Base-by-base conservation (phyloP, 2,329 filamentous ascomycete genomes). In the Ophiocordyceps unilateralis region DNA sequence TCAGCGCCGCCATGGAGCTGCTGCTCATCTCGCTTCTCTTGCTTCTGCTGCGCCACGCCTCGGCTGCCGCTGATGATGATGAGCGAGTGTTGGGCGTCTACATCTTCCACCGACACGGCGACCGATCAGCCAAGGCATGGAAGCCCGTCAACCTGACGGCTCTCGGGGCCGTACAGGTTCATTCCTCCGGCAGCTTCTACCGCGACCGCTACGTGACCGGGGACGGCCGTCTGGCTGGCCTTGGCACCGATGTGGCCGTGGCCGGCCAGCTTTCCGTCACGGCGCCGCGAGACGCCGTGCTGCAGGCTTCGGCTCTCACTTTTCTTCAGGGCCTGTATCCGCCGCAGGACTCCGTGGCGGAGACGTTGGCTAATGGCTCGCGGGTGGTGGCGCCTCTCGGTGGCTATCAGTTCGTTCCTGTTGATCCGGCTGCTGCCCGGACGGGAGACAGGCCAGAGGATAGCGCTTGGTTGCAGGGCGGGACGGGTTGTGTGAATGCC, bases 261-360 rank as follows among this genome's bases (percentile, higher is more conserved):
- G 65, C 78, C 19, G 71, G 72, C 2, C 85, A 94, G 64, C 66
- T 95, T 50, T 69, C 67, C 44, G 76, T 85, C 43, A 78, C 76
- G 14, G 73, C 86, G 0, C 85, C 88, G 0, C 63, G 73, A 43
- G 83, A 93, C 59, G 70, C 69, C 34, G 84, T 94, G 17, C 72
- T 95, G 24, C 81, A 88, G 58, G 83, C 75, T 62, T 89, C 85
- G 2, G 85, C 84, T 45, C 68, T 74, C 39, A 82, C 76, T 26
- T 94, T 93, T 65, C 64, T 89, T 24, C 88, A 94, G 63, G 86
- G 78, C 24, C 69, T 95, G 19, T 95, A 94, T 57, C 88, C 88
- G 10, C 85, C 88, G 1, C 75, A 79, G 1, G 79, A 1, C 76
- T 76, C 44, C 38, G 48, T 57, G 14, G 56, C 68, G 30, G 70